phyloP scores from a whole-genome alignment of 2,329 filamentous ascomycete genomes.

The Penicillium hordei region DNA sequence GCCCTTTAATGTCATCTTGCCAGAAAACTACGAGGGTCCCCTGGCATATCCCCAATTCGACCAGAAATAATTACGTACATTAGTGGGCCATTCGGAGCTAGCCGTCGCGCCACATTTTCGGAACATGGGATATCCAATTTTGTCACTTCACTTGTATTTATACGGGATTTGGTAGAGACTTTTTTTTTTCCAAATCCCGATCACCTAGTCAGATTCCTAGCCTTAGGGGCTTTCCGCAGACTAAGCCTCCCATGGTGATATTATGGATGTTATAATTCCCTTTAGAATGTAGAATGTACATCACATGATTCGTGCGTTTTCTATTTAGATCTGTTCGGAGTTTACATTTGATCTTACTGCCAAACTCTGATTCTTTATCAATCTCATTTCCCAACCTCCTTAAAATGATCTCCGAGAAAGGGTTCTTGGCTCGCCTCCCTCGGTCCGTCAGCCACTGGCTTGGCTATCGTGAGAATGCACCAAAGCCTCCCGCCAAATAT shows the following conservation, averaged over 20 bases:
- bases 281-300: too few species aligned
- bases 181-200: not conserved
- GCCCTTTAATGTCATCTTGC: not conserved
- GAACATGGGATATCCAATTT: not conserved
- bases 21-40: too few species aligned
- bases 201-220: not conserved
- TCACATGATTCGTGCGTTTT: too few species aligned
- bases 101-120: too few species aligned
- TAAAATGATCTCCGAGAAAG: constrained; percentile 27
- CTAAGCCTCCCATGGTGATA: not conserved
- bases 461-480: constrained; percentile 24
- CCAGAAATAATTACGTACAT: not conserved
- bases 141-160: not conserved
- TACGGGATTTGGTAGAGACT: not conserved
- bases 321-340: not conserved
- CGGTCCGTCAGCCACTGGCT: constrained; percentile 28
- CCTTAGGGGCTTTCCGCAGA: not conserved
- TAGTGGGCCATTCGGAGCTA: not conserved
- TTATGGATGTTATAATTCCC: too few species aligned
- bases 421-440: constrained; percentile 16
- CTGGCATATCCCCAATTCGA: not conserved
- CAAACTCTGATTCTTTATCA: not conserved
- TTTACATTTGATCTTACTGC: not conserved
- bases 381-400: too few species aligned
- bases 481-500: constrained; percentile 23